Evolutionary conservation across 2,329 filamentous ascomycete species (phyloP).

Genomic region (Shiraia bambusicola): DNA sequence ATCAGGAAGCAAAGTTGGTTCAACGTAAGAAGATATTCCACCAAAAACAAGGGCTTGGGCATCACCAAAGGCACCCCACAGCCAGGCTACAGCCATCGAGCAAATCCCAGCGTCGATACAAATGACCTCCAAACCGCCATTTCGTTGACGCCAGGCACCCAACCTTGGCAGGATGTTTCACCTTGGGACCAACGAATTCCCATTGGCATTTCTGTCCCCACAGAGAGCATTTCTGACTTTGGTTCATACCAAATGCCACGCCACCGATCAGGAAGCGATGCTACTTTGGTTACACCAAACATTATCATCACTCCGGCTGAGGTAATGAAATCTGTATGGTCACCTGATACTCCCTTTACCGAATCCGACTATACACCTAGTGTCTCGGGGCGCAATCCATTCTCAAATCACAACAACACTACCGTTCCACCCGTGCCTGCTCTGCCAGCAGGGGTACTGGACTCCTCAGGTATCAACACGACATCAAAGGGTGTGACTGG

Average conservation of each 20-base stretch:
- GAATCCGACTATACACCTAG: conserved; percentile 60
- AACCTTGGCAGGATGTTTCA: conserved; percentile 56
- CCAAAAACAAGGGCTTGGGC: conserved; percentile 36
- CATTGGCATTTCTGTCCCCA: conserved; percentile 68
- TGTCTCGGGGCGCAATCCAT: conserved; percentile 61
- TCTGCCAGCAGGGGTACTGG: conserved; percentile 28
- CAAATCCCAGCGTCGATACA: conserved; percentile 16
- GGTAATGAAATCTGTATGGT: conserved; percentile 58
- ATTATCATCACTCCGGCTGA: conserved; percentile 58
- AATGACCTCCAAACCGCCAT: conserved; percentile 33
- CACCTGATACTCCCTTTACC: conserved; percentile 59
- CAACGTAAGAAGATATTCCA: conserved; percentile 28
- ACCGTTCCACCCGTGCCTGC: conserved; percentile 55
- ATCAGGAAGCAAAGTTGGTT: conserved; percentile 36
- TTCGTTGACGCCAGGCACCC: conserved; percentile 31
- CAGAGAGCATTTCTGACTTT: conserved; percentile 51
- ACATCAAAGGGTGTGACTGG: conserved; percentile 5
- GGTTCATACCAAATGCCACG: conserved; percentile 33
- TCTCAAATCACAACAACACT: conserved; percentile 33
- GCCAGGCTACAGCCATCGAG: conserved; percentile 20
- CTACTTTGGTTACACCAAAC: conserved; percentile 49
- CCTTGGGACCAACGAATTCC: conserved; percentile 71
- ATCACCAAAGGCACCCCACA: conserved; percentile 41
- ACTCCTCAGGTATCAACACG: conserved; percentile 7
- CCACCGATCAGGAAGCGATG: conserved; percentile 43